These are phyloP conservation scores for Ruellia speciosa DNA, from an alignment of 305 asterid species.

Conservation along the genomic window DNA sequence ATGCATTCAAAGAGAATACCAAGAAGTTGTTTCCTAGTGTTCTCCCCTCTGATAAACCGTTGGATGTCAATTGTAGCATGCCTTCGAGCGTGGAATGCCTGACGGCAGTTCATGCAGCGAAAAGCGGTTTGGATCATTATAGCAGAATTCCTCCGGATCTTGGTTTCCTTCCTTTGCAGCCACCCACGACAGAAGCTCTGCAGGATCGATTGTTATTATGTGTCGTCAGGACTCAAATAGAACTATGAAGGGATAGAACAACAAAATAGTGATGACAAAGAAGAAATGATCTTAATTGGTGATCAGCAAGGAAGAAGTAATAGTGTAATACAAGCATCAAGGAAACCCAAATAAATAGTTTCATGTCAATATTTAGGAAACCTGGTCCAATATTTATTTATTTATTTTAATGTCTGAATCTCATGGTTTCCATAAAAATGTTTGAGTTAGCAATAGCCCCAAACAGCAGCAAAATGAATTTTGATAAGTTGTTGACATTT, in stretches of 20 bases:
- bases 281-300: no score
- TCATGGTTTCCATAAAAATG: no score
- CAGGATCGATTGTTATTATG: not conserved
- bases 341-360: no score
- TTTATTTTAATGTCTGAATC: no score
- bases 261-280: no score
- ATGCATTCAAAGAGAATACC: constrained; percentile 31
- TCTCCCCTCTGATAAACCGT: constrained; percentile 60
- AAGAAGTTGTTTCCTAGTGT: constrained; percentile 57
- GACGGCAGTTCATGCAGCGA: constrained; percentile 37
- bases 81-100: constrained; percentile 36
- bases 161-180: constrained; percentile 50
- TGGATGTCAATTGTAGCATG: constrained; percentile 58
- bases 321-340: no score
- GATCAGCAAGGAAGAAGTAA: no score
- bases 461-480: no score
- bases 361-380: no score
- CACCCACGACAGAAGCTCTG: constrained; percentile 57
- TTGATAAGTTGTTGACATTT: not conserved
- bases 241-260: no score
- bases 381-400: no score
- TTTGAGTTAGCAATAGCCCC: no score
- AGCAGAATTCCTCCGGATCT: constrained; percentile 48
- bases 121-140: constrained; percentile 53
- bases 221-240: not conserved